A percentile compares a stretch with the other conserved stretches of the same genome.
Evolutionary conservation across 805 yeast species (phyloP).

Genomic region (Isabelozyma gotoi): DNA sequence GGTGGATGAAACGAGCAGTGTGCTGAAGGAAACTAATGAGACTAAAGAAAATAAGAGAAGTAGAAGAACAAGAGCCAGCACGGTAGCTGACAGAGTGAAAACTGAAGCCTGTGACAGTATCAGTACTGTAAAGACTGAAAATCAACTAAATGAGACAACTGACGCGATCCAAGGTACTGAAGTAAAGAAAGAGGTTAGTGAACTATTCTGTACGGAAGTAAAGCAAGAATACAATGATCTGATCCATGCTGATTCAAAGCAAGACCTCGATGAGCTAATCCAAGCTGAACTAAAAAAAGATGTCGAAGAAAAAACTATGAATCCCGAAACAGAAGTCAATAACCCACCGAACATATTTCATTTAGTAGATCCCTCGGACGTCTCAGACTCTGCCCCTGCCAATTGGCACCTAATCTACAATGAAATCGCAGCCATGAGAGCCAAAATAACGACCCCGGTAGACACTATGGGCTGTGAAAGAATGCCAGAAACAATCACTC

Average conservation of each 20-base stretch:
- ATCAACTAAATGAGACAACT: too few species aligned
- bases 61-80: too few species aligned
- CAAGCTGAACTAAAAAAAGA: background rate
- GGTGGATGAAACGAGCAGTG: too few species aligned
- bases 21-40: too few species aligned
- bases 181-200: background rate
- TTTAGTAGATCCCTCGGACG: background rate
- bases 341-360: constrained; percentile 6
- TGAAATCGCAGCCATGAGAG: constrained; percentile 65
- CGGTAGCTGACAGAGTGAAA: too few species aligned
- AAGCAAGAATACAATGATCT: constrained; percentile 1
- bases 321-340: constrained; percentile 4
- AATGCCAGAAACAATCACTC: constrained; percentile 45
- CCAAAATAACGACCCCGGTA: constrained; percentile 72
- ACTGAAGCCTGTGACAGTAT: too few species aligned
- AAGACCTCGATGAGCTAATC: background rate
- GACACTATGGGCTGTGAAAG: constrained; percentile 85
- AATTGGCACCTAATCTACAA: constrained; percentile 59
- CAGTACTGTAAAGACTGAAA: too few species aligned
- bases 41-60: too few species aligned
- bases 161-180: background rate
- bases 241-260: constrained; percentile 1
- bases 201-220: constrained; percentile 1
- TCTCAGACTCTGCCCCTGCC: constrained; percentile 21
- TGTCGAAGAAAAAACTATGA: background rate